Base-by-base conservation (phyloP, 2,329 filamentous ascomycete species). In the Cercospora sp. region DNA sequence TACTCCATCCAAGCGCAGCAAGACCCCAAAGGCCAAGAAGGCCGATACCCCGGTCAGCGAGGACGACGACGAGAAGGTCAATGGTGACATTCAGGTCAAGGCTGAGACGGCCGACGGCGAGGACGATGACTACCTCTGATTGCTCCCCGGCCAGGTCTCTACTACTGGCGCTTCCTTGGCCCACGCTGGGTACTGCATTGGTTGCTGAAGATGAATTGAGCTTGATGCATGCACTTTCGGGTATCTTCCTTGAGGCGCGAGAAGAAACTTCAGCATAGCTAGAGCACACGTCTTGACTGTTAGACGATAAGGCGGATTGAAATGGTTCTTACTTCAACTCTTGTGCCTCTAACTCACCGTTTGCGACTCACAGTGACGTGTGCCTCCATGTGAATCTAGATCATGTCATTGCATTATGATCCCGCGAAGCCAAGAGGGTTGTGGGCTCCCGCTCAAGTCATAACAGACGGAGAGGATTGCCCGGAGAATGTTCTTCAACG, bases 1-100 rank as follows among this genome's bases (percentile, higher is more conserved):
- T 7, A 64, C 67, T 26, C 65, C 65, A 3, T 26, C 42, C 20
- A 68, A 69, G 65, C 1, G 1, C 23, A 57, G 26, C 18, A 69
- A 71, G 60, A 65, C 63, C 12, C 26, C 53, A 16, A 60, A 62
- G 61, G 30, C 23, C 23, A 67, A 66, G 45, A 68, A 66, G 16
- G 16, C 18, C 16, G 20, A 64, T 23, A 66, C 30, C 13, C 33
- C 53, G 4, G 12, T 61, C 6, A 23, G 18, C 4, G 55, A 58
- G 5, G 66, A 64, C 1, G 66, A 62, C 2, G 65, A 57, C 12
- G 23, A 64, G 8, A 26, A 30, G 26, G 20, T 1, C 12, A 20
- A 13, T 18, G 53, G 16, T 7, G 3, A 30, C 2, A n/a, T n/a
- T n/a, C n/a, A n/a, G n/a, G 53, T 6, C 2, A 60, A 57, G 10